These are phyloP conservation scores for Lobosporangium transversale DNA, from an alignment of 192 early-diverging fungal species.

Conservation along the genomic window DNA sequence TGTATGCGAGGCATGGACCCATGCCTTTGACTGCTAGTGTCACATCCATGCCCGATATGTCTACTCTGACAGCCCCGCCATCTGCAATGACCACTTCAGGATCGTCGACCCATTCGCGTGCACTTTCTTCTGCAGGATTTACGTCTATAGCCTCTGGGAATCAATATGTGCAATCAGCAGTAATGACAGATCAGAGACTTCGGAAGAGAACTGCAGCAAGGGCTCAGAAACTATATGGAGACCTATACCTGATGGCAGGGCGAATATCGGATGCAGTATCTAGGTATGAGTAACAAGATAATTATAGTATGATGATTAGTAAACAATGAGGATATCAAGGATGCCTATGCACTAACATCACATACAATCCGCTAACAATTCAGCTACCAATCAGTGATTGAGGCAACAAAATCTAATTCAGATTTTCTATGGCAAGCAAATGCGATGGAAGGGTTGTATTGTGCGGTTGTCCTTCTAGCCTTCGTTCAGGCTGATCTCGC, in stretches of 20 bases:
- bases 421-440: conserved; percentile 84
- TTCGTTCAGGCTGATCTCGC: conserved; percentile 70
- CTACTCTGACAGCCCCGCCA: conserved; percentile 51
- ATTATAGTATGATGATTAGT: no score
- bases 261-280: conserved; percentile 74
- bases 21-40: conserved; percentile 10
- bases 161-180: conserved; percentile 38
- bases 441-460: conserved; percentile 75
- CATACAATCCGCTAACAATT: background rate
- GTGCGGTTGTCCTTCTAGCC: conserved; percentile 67
- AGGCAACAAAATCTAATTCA: conserved; percentile 67
- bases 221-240: conserved; percentile 78
- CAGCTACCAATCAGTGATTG: conserved; percentile 75
- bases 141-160: conserved; percentile 12
- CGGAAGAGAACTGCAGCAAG: conserved; percentile 74
- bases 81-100: conserved; percentile 58
- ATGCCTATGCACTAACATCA: background rate
- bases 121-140: conserved; percentile 53
- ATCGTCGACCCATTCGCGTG: conserved; percentile 40
- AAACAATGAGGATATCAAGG: no score
- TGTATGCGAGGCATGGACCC: conserved; percentile 22
- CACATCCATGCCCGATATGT: conserved; percentile 42
- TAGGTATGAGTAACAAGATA: conserved; percentile 53
- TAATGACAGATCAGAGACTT: conserved; percentile 52
- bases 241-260: conserved; percentile 80